phyloP scores from a whole-genome alignment of 148 eudicot genomes.

The Gaultheria prostrata region DNA sequence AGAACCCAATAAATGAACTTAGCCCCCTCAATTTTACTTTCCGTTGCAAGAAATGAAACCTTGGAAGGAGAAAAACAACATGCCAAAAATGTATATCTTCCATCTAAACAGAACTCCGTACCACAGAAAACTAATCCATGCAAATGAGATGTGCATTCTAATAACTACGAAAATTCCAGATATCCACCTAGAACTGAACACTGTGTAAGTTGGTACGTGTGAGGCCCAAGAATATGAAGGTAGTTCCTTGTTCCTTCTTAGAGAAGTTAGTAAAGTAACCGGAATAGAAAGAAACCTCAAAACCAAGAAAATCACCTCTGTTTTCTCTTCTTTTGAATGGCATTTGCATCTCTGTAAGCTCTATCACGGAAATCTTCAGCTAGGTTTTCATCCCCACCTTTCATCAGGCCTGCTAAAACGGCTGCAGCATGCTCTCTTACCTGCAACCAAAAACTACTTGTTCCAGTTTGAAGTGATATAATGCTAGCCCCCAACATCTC shows the following conservation, averaged over 20 bases:
- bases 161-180: neutral
- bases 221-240: neutral
- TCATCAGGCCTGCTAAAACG: constrained; percentile 94
- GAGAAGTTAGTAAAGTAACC: neutral
- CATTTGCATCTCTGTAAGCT: constrained; percentile 67
- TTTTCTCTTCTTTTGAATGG: constrained; percentile 58
- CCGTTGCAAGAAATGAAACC: neutral
- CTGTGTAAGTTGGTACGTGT: neutral
- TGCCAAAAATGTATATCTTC: neutral
- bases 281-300: constrained; percentile 6
- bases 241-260: neutral
- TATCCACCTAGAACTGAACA: constrained; percentile 3
- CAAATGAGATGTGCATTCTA: neutral
- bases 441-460: constrained; percentile 36
- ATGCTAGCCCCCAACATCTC: neutral
- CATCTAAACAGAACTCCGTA: neutral
- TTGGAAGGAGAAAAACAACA: neutral
- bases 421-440: constrained; percentile 99
- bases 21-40: neutral
- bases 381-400: constrained; percentile 71
- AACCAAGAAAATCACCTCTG: constrained; percentile 50
- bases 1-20: neutral
- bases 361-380: constrained; percentile 73
- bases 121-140: neutral
- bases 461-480: constrained; percentile 14